phyloP scores from a whole-genome alignment of 805 yeast species.

The Kuraishia ogatae region DNA sequence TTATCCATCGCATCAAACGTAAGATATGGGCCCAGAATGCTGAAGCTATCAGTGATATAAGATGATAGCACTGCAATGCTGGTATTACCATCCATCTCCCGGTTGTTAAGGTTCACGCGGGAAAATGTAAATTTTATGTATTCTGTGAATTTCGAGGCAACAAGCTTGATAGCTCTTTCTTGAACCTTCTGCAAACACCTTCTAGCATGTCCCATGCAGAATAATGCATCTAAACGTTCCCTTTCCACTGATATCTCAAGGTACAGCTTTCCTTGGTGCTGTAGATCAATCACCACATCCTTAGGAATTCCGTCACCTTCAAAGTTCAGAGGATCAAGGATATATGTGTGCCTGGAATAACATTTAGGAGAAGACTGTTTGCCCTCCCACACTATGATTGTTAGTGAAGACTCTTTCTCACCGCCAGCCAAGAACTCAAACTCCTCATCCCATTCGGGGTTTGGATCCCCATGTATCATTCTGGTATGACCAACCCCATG shows the following conservation, averaged over 20 bases:
- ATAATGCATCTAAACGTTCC: constrained; percentile 74
- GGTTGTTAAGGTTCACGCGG: constrained; percentile 41
- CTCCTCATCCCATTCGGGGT: constrained; percentile 85
- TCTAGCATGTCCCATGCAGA: constrained; percentile 70
- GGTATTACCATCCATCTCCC: constrained; percentile 43
- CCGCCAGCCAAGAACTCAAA: constrained; percentile 20
- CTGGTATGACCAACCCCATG: constrained; percentile 40
- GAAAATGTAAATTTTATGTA: constrained; percentile 31
- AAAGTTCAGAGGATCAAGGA: constrained; percentile 53
- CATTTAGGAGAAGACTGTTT: neutral
- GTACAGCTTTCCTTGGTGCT: constrained; percentile 41
- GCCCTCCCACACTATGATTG: neutral
- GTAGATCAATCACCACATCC: constrained; percentile 40
- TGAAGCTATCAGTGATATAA: constrained; percentile 60
- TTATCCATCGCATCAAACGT: constrained; percentile 46
- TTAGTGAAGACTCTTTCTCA: constrained; percentile 57
- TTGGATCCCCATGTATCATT: constrained; percentile 45
- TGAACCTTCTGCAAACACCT: constrained; percentile 55
- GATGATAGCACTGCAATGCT: constrained; percentile 69
- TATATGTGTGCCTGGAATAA: neutral
- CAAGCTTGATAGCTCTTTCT: constrained; percentile 56
- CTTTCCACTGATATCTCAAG: constrained; percentile 69
- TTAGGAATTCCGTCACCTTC: constrained; percentile 63
- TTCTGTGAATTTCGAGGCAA: constrained; percentile 66
- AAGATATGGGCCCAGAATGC: constrained; percentile 50